Conservation (phyloP, 2,329 filamentous ascomycete genomes). For the Phaeophleospora eucalypticola region DNA sequence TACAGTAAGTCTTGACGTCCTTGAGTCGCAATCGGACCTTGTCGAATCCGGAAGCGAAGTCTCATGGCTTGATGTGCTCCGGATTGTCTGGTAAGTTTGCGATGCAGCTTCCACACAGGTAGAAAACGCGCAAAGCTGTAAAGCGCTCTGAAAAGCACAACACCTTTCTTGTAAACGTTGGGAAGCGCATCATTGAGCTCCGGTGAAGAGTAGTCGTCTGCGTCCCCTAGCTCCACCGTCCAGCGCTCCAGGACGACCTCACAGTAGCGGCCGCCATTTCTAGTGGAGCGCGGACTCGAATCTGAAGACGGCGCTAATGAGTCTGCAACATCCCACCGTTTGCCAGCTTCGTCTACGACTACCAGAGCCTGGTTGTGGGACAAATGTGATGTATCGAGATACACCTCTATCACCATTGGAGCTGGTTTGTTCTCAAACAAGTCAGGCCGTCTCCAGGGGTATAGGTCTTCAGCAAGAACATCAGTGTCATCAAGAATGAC, state of each 20-base stretch:
- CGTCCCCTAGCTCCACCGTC: conserved; percentile 74
- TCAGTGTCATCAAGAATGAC: conserved; percentile 91
- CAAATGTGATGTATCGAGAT: conserved; percentile 60
- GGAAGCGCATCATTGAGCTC: conserved; percentile 63
- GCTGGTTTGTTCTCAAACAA: conserved; percentile 72
- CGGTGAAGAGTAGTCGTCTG: conserved; percentile 50
- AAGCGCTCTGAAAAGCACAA: conserved; percentile 87
- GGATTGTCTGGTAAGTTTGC: conserved; percentile 66
- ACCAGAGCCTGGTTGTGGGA: conserved; percentile 83
- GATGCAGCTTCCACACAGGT: conserved; percentile 81
- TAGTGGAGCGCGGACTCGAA: conserved; percentile 42
- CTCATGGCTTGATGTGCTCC: conserved; percentile 60
- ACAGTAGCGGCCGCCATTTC: conserved; percentile 44
- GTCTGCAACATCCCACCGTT: conserved; percentile 87
- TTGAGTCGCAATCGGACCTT: conserved; percentile 52
- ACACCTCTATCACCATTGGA: conserved; percentile 85
- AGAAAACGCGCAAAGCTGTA: conserved; percentile 78
- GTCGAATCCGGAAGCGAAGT: conserved; percentile 72
- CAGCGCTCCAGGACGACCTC: conserved; percentile 88
- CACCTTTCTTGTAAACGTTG: conserved; percentile 94
- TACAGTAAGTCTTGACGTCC: conserved; percentile 63
- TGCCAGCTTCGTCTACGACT: conserved; percentile 80
- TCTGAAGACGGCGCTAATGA: conserved; percentile 64
- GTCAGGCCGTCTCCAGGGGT: conserved; percentile 76
- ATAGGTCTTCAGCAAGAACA: conserved; percentile 75